Evolutionary conservation across 805 yeast genomes (phyloP).

Genomic region (Metschnikowia kunwiensis): DNA sequence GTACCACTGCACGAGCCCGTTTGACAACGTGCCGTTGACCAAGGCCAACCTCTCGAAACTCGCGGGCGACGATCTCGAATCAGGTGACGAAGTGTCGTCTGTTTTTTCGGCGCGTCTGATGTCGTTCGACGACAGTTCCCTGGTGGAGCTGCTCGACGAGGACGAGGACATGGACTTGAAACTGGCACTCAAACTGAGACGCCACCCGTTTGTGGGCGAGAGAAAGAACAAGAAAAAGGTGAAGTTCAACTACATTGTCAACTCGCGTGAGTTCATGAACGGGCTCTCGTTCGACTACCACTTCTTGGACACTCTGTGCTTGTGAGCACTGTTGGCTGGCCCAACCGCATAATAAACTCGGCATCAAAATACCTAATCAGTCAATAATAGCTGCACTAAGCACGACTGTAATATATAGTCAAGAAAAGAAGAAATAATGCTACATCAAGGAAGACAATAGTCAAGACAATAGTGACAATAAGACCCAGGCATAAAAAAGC

Average conservation of each 20-base stretch:
- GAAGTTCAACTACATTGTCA: slow-evolving; percentile 41
- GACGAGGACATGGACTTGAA: slow-evolving; percentile 15
- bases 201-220: slow-evolving; percentile 3
- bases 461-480: too few species aligned
- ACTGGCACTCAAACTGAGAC: slow-evolving; percentile 18
- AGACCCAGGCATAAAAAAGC: too few species aligned
- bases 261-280: slow-evolving; percentile 45
- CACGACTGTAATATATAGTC: too few species aligned
- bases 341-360: background rate
- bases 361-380: background rate
- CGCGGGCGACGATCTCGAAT: background rate
- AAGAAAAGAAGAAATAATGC: too few species aligned
- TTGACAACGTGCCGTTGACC: slow-evolving; percentile 8
- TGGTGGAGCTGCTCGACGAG: slow-evolving; percentile 10
- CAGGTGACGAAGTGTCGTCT: slow-evolving; percentile 17
- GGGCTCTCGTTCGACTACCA: slow-evolving; percentile 44
- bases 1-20: slow-evolving; percentile 11
- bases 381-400: too few species aligned
- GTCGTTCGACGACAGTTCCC: slow-evolving; percentile 13
- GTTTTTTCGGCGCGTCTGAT: slow-evolving; percentile 9
- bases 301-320: slow-evolving; percentile 36
- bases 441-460: too few species aligned
- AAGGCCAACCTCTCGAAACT: slow-evolving; percentile 6
- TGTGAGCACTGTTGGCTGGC: slow-evolving; percentile 16
- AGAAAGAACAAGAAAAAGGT: slow-evolving; percentile 27